Percentiles rank a stretch among this genome's conserved stretches.
Conservation (phyloP, 352 stramenopile species). For the Phytophthora kernoviae region DNA sequence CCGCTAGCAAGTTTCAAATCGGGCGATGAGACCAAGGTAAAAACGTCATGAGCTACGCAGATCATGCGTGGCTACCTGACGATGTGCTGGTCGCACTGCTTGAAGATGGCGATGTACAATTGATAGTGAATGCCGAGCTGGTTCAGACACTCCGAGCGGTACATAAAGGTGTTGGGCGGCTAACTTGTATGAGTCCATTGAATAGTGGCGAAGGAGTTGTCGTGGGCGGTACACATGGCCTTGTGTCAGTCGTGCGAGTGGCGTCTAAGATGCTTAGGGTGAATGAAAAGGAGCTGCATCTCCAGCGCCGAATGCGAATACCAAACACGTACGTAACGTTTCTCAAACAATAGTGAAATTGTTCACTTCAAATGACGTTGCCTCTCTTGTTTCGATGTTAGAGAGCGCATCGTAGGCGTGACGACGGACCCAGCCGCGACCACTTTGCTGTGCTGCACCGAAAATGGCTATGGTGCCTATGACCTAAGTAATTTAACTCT, state of each 20-base stretch:
- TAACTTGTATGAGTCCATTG: constrained; percentile 47
- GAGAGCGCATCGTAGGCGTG: constrained; percentile 49
- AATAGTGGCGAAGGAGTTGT: constrained; percentile 62
- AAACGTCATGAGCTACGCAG: constrained; percentile 55
- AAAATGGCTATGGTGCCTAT: constrained; percentile 63
- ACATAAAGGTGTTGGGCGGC: constrained; percentile 43
- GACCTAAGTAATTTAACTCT: constrained; percentile 77
- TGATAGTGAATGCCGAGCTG: constrained; percentile 76
- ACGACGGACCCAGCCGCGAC: constrained; percentile 53
- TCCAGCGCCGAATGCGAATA: constrained; percentile 65
- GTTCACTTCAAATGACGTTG: not conserved
- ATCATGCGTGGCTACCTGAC: constrained; percentile 74
- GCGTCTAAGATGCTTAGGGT: constrained; percentile 56
- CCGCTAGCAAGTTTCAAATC: constrained; percentile 79
- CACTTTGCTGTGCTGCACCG: constrained; percentile 66
- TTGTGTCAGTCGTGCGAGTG: constrained; percentile 64
- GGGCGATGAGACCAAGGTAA: constrained; percentile 64
- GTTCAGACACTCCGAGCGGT: constrained; percentile 69
- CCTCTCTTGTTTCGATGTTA: constrained; percentile 15
- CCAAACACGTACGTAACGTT: constrained; percentile 44
- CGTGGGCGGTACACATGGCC: constrained; percentile 57
- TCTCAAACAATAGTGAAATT: not conserved
- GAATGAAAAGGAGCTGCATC: constrained; percentile 72
- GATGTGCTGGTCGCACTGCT: constrained; percentile 72
- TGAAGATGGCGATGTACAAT: constrained; percentile 74